These are phyloP conservation scores for Teunomyces atbi DNA, from an alignment of 805 yeast species.

Conservation along the genomic window DNA sequence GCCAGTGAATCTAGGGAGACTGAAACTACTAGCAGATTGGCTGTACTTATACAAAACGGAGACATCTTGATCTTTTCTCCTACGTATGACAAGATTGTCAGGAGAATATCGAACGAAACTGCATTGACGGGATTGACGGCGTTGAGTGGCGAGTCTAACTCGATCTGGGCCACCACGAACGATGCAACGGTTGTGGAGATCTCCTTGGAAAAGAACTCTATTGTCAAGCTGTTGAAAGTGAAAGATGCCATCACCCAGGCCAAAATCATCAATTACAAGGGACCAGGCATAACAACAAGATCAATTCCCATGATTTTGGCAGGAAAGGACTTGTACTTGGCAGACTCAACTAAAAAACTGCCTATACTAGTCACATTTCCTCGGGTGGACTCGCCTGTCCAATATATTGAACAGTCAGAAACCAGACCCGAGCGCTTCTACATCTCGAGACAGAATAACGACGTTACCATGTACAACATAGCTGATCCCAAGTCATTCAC, in stretches of 20 bases:
- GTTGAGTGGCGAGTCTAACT: constrained; percentile 6
- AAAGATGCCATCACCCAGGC: constrained; percentile 17
- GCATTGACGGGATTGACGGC: constrained; percentile 16
- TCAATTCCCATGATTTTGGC: constrained; percentile 10
- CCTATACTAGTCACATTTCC: constrained; percentile 7
- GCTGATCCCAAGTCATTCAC: constrained; percentile 24
- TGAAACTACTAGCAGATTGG: constrained; percentile 17
- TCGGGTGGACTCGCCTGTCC: constrained; percentile 30
- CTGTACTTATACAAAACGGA: constrained; percentile 32
- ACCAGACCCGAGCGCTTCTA: constrained; percentile 30
- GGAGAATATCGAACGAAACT: constrained; percentile 29
- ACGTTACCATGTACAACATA: constrained; percentile 33
- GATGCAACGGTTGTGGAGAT: constrained; percentile 14
- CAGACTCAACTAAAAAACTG: constrained; percentile 21
- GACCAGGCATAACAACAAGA: constrained; percentile 11
- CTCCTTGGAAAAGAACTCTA: constrained; percentile 28
- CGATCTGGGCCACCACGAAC: constrained; percentile 24
- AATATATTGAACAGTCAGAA: constrained; percentile 32
- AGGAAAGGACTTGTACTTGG: constrained; percentile 26
- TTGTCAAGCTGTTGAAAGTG: constrained; percentile 17
- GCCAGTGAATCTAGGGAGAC: background rate
- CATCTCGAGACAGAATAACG: constrained; percentile 22
- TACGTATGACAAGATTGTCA: constrained; percentile 32
- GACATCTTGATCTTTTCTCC: constrained; percentile 47
- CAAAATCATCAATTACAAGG: constrained; percentile 14